Conservation (phyloP, 179 eudicot genomes). For the Amaranthus tricolor region DNA sequence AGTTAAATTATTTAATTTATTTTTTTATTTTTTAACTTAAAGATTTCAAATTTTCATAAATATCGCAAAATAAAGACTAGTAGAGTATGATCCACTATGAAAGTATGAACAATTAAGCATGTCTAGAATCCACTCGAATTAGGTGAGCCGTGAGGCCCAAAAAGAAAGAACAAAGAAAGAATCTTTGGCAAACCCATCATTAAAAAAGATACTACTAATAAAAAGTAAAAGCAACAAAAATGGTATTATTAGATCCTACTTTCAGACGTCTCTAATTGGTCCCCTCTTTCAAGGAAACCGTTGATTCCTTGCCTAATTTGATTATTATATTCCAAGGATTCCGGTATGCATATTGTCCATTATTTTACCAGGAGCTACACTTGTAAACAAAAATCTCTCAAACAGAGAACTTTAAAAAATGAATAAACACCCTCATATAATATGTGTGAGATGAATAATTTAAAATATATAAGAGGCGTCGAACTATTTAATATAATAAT, state of each 20-base stretch:
- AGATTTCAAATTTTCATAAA: no score
- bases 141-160: background rate
- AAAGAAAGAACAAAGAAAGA: background rate
- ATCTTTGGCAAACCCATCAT: background rate
- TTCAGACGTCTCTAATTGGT: conserved; percentile 21
- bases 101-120: background rate
- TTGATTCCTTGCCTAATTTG: background rate
- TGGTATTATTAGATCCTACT: background rate
- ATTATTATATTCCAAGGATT: conserved; percentile 16
- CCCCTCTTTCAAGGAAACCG: conserved; percentile 17
- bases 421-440: no score
- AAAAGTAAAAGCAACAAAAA: conserved; percentile 7
- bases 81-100: background rate
- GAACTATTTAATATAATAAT: no score
- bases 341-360: conserved; percentile 2
- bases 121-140: conserved; percentile 5
- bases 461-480: no score
- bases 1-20: no score
- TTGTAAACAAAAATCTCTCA: no score
- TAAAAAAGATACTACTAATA: background rate
- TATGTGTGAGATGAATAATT: no score
- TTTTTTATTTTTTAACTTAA: no score
- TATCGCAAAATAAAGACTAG: no score
- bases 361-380: no score
- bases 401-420: no score